Percentiles rank a stretch among this genome's conserved stretches.
These are phyloP conservation scores for Irpex sp. DNA, from an alignment of 1,284 basidiomycete genomes.

Conservation along the genomic window DNA sequence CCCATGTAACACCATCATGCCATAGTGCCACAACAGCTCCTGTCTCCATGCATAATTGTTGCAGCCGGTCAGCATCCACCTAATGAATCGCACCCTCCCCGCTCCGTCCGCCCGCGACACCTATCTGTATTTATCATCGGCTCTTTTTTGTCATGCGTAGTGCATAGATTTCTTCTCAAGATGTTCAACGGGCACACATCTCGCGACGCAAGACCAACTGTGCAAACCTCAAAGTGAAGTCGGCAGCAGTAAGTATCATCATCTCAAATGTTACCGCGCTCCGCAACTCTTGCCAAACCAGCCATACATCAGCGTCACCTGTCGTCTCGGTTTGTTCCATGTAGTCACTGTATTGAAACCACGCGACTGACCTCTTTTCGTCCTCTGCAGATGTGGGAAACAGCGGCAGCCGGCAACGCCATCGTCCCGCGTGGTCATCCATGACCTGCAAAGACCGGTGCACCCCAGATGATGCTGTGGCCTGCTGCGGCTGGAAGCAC, in stretches of 20 bases:
- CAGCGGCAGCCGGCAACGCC: neutral
- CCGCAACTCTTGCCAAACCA: neutral
- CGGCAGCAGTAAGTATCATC: neutral
- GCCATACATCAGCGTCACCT: neutral
- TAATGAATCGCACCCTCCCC: constrained; percentile 11
- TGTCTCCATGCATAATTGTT: constrained; percentile 18
- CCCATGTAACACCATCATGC: constrained; percentile 30
- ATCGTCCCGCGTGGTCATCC: neutral
- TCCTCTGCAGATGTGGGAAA: neutral
- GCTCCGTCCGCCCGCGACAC: constrained; percentile 3
- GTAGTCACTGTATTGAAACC: neutral
- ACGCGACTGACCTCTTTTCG: neutral
- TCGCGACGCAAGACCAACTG: neutral
- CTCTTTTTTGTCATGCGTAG: constrained; percentile 1
- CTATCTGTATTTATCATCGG: constrained; percentile 6
- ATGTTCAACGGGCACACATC: neutral
- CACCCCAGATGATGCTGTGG: neutral
- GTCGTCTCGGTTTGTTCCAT: neutral
- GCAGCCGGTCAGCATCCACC: constrained; percentile 4
- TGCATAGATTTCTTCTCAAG: constrained; percentile 1
- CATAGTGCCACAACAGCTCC: constrained; percentile 25
- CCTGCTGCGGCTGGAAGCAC: neutral
- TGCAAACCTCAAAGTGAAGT: neutral
- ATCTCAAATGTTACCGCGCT: neutral
- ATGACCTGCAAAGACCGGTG: neutral